These are phyloP conservation scores for Mayamaea pseudoterrestris DNA, from an alignment of 108 stramenopile genomes.

Conservation along the genomic window DNA sequence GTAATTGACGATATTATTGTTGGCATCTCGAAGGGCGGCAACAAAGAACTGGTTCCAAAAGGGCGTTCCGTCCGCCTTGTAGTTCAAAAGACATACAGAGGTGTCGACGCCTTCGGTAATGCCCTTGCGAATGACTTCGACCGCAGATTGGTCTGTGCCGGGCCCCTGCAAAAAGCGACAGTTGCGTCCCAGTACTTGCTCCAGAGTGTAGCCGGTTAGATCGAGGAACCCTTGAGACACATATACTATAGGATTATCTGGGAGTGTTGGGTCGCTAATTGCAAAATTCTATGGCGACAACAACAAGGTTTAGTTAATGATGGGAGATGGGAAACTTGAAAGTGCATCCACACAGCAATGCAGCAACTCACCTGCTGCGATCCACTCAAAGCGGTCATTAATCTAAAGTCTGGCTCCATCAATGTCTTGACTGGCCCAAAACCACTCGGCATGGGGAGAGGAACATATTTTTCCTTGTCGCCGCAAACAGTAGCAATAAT, in stretches of 20 bases:
- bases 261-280: constrained; percentile 91
- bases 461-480: constrained; percentile 58
- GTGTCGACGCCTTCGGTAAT: constrained; percentile 78
- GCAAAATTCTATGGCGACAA: too few relatives aligned
- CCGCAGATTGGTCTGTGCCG: constrained; percentile 79
- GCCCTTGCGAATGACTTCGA: constrained; percentile 79
- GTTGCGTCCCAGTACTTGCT: constrained; percentile 91
- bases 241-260: constrained; percentile 95
- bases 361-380: too few relatives aligned
- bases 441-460: constrained; percentile 77
- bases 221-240: constrained; percentile 85
- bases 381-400: constrained; percentile 74
- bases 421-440: constrained; percentile 88
- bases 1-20: constrained; percentile 91
- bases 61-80: constrained; percentile 90
- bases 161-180: constrained; percentile 97
- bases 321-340: too few relatives aligned
- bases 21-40: constrained; percentile 87
- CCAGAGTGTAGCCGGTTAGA: constrained; percentile 90
- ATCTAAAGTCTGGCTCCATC: constrained; percentile 84
- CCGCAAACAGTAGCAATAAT: constrained; percentile 33
- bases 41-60: constrained; percentile 99
- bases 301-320: too few relatives aligned
- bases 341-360: too few relatives aligned
- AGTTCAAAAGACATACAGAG: constrained; percentile 82